Conservation (phyloP, 148 eudicot species). For the Rhododendron henanense region DNA sequence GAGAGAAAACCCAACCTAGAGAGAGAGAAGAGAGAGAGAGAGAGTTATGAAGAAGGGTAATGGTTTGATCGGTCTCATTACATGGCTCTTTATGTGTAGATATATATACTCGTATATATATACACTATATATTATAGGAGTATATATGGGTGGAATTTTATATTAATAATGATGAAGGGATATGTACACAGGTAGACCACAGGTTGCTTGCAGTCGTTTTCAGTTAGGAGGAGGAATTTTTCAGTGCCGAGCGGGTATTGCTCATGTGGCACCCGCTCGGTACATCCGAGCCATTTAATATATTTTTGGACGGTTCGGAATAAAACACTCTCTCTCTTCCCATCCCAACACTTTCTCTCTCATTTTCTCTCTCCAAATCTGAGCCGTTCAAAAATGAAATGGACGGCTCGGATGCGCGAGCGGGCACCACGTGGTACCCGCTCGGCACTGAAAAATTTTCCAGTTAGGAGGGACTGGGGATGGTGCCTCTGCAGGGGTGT, state of each 20-base stretch:
- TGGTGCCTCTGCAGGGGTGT: no score
- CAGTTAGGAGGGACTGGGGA: slow-evolving; percentile 11
- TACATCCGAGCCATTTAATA: no score
- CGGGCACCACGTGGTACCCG: no score
- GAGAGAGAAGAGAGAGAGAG: not conserved
- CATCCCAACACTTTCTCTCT: no score
- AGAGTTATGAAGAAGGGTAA: slow-evolving; percentile 14
- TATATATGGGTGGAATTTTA: not conserved
- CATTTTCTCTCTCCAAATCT: no score
- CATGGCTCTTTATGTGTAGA: not conserved
- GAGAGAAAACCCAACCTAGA: not conserved
- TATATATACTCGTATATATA: not conserved
- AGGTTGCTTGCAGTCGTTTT: slow-evolving; percentile 55
- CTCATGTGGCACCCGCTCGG: no score
- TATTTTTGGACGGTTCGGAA: no score
- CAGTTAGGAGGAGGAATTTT: slow-evolving; percentile 16
- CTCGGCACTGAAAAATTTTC: slow-evolving; percentile 8
- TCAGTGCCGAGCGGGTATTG: no score
- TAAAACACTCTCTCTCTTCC: no score
- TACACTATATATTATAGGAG: slow-evolving; percentile 4
- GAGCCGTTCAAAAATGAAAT: no score
- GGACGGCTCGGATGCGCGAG: no score
- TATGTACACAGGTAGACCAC: slow-evolving; percentile 42
- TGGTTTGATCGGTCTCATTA: slow-evolving; percentile 21
- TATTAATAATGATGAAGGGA: slow-evolving; percentile 10